Evolutionary conservation across 1,139 yeast genomes (phyloP), one percentile per base, ranked within the genome.

Genomic region (Saccharomyces hybrid): DNA sequence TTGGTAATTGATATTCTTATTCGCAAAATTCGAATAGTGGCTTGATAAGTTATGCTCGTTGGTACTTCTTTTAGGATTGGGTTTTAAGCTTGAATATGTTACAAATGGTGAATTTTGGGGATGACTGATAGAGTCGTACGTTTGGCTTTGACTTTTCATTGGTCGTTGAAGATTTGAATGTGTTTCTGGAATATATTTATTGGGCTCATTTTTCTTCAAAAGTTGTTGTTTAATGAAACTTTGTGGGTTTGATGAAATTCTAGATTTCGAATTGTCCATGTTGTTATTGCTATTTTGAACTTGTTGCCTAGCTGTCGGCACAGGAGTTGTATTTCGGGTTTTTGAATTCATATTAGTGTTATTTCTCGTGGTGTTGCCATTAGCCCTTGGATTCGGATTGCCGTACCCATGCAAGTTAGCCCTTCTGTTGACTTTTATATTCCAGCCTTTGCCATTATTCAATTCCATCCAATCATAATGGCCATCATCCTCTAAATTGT

Each of bases 401-500:
- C 72, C 72, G 69, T 90, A 90, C 44, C 96, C 96, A 71, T 89
- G 96, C 65, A 90, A 76, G 70, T 90, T 89, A 51, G 96, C 93
- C 70, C 90, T 88, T 70, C 87, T 88, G 69, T 88, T 87, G 63
- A 87, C 83, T 53, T 78, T 70, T 55, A 88, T 77, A 70, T 90
- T 96, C 96, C 96, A 91, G 34, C 97, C 97, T 70, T 83, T 83
- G 56, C 96, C 96, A 57, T 87, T 85, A 69, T 91, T 91, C 65
- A 91, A 81, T 66, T 84, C 88, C 85, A 88, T 83, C 98, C 98
- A 91, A 73, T 91, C 98, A 71, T 88, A 91, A 64, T 84, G 88
- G 50, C 88, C 95, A 69, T 90, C 96, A 64, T 87, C 88, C 52
- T 75, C 72, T 66, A 85, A 87, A 41, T 90, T 90, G 62, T 83